Evolutionary conservation across 2,329 filamentous ascomycete genomes (phyloP).

Genomic region (Ophiocordyceps camponoti-floridani): DNA sequence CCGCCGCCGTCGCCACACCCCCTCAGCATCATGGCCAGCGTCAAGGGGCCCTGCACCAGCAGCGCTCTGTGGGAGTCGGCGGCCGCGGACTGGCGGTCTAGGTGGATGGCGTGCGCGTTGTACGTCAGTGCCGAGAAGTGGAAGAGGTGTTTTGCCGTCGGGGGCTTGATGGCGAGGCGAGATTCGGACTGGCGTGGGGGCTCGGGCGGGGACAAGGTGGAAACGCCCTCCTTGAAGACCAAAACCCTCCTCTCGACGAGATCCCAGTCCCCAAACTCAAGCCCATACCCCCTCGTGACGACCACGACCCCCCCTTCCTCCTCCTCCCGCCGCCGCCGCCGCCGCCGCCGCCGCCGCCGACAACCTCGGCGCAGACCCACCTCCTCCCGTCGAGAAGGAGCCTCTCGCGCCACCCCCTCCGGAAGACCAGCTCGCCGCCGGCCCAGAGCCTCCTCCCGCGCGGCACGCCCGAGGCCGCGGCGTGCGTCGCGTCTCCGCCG

Average conservation of each 20-base stretch:
- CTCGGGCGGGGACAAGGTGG: too few species aligned
- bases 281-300: constrained; percentile 1
- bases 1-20: too few species aligned
- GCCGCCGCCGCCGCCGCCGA: constrained; percentile 26
- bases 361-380: constrained; percentile 26
- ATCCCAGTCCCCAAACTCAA: too few species aligned
- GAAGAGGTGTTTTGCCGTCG: constrained; percentile 55
- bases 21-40: constrained; percentile 60
- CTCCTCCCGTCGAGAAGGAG: constrained; percentile 20
- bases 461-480: neutral
- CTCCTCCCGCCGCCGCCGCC: constrained; percentile 5
- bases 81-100: constrained; percentile 53
- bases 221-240: constrained; percentile 19
- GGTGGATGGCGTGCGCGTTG: constrained; percentile 84
- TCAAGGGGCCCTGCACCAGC: constrained; percentile 77
- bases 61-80: constrained; percentile 59
- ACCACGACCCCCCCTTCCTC: neutral
- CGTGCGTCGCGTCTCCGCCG: constrained; percentile 53
- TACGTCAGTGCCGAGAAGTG: constrained; percentile 81
- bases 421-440: constrained; percentile 52
- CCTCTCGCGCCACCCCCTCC: constrained; percentile 9
- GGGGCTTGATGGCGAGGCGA: constrained; percentile 43
- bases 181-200: too few species aligned
- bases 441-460: constrained; percentile 63
- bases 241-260: constrained; percentile 31